phyloP scores from a whole-genome alignment of 768 basidiomycete genomes.

The Russula virescens region DNA sequence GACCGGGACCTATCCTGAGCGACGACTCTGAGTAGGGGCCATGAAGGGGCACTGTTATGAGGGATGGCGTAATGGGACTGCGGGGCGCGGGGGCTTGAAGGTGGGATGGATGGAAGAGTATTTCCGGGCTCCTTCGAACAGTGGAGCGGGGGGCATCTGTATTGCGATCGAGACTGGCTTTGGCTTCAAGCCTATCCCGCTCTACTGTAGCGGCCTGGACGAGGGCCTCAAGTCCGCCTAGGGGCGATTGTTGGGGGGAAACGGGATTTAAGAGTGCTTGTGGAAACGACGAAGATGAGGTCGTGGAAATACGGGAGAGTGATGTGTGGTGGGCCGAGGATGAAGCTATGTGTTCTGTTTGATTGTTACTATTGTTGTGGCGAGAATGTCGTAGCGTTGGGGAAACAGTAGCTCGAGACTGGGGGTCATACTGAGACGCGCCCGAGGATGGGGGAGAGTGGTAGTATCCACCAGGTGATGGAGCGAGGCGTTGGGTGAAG shows the following conservation, averaged over 20 bases:
- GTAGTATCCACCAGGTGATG: constrained; percentile 2
- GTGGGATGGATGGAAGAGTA: constrained; percentile 7
- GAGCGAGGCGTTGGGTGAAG: constrained; percentile 14
- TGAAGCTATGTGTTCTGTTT: constrained; percentile 10
- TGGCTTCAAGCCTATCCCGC: constrained; percentile 44
- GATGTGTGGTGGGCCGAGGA: constrained; percentile 10
- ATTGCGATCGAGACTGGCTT: constrained; percentile 11
- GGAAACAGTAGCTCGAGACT: constrained; percentile 9
- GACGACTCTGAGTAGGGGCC: constrained; percentile 21
- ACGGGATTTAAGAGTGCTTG: constrained; percentile 24
- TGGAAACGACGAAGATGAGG: constrained; percentile 22
- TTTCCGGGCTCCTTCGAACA: constrained; percentile 9
- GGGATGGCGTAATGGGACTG: constrained; percentile 5
- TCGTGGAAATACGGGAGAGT: constrained; percentile 14
- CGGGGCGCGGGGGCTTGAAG: constrained; percentile 12
- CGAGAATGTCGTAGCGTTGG: constrained; percentile 11
- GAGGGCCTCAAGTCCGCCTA: constrained; percentile 53
- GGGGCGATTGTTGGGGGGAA: constrained; percentile 26
- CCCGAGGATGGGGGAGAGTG: constrained; percentile 4
- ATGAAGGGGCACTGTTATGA: constrained; percentile 9
- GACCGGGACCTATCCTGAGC: constrained; percentile 7
- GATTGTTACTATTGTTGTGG: constrained; percentile 3
- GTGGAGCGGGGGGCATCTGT: constrained; percentile 4
- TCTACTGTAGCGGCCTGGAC: constrained; percentile 69
- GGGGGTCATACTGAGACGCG: constrained; percentile 6